Evolutionary conservation across 768 basidiomycete genomes (phyloP), one percentile per base, ranked within the genome.

Genomic region (Russula ochroleuca): DNA sequence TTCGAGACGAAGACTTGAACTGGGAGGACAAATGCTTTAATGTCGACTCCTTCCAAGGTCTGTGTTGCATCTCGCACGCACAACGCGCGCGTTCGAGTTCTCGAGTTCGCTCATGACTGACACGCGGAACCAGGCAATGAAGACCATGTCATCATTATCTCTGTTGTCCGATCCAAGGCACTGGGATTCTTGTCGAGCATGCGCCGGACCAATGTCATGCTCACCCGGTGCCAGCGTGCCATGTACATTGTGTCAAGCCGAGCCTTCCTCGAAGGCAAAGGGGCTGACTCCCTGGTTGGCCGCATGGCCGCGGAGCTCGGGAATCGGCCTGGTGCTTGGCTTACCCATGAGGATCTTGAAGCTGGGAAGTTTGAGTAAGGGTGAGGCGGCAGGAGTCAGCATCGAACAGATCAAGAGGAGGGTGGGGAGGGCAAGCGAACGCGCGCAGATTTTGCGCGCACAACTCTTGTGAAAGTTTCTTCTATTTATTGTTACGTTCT

Each of bases 191-290:
- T 94, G 38, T 70, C 73, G 15, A 85, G 85, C 69, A 67, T 79
- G 11, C 80, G 86, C 33, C 80, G 92, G 19, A 86, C 88, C 58
- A 93, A 94, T 85, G 91, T 94, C 62, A 92, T 94, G 90, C 84
- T 93, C 9, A 87, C 85, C 52, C 83, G 92, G 41, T 91, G 87
- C 79, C 87, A 87, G 72, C 78, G 75, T 55, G 86, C 85, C 35
- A 92, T 93, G 90, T 84, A 85, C 62, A 87, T 94, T 68, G 77
- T 87, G 57, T 79, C 86, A 23, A 88, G 78, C 68, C 76, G 77
- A 66, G 75, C 75, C 19, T 93, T 92, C 70, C 75, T 93, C 45
- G 67, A 70, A n/a, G 80, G 80, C 11, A 69, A 73, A 70, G 90
- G 83, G 56, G 72, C 75, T n/a, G 67, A 75, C 37, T 77, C 80